A percentile compares a stretch with the other conserved stretches of the same genome.
Evolutionary conservation across 2,329 filamentous ascomycete species (phyloP).

Genomic region (Cyphellophora europaea): DNA sequence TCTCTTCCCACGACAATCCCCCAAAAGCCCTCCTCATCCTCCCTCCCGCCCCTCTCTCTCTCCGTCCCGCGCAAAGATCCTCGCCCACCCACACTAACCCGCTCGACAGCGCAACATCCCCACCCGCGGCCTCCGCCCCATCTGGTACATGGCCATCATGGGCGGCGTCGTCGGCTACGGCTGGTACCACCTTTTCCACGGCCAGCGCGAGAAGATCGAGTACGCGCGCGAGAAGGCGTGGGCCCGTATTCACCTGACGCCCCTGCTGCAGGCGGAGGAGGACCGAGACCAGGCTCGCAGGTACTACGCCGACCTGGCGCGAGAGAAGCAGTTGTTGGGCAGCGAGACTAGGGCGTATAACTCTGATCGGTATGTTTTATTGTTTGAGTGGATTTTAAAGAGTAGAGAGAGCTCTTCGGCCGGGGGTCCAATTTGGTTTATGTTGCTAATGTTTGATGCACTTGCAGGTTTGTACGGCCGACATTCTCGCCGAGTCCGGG

Average conservation of each 20-base stretch:
- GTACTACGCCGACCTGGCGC: constrained; percentile 73
- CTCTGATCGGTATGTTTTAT: constrained; percentile 64
- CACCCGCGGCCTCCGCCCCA: constrained; percentile 78
- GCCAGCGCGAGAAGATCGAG: constrained; percentile 85
- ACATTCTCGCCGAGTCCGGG: no score
- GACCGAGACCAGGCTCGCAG: constrained; percentile 89
- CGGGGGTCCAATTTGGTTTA: no score
- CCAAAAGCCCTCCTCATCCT: constrained; percentile 15
- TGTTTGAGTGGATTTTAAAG: no score
- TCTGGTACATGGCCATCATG: constrained; percentile 66
- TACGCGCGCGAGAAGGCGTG: constrained; percentile 96
- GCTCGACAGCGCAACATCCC: constrained; percentile 72
- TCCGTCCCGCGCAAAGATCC: constrained; percentile 3
- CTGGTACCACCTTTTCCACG: constrained; percentile 76
- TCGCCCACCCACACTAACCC: constrained; percentile 2
- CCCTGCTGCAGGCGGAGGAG: constrained; percentile 88
- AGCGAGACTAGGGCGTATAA: constrained; percentile 79
- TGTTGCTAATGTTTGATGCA: no score
- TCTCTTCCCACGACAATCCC: constrained; percentile 3
- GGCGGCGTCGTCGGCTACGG: constrained; percentile 77
- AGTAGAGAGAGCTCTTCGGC: no score
- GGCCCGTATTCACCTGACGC: constrained; percentile 89
- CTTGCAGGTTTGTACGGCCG: no score
- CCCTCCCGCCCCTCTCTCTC: constrained; percentile 1
- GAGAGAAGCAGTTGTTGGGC: constrained; percentile 85